Evolutionary conservation across 2,329 filamentous ascomycete genomes (phyloP).

Genomic region (Sphaerulina populicola): DNA sequence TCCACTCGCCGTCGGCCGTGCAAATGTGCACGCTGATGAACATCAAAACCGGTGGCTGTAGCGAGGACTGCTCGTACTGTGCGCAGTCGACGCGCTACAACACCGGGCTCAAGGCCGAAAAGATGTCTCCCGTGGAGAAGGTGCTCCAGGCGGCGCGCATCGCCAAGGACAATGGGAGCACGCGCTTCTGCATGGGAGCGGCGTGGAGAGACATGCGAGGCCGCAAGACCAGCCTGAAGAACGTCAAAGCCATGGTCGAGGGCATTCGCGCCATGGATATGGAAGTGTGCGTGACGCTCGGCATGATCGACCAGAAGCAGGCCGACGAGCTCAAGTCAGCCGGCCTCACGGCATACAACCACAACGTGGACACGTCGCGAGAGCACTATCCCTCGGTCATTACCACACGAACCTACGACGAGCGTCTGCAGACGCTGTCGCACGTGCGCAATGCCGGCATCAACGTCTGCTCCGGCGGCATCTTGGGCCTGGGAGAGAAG

Average conservation of each 20-base stretch:
- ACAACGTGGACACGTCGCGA: slow-evolving; percentile 83
- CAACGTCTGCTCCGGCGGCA: slow-evolving; percentile 83
- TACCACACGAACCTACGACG: slow-evolving; percentile 77
- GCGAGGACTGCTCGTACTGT: slow-evolving; percentile 88
- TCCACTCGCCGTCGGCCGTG: slow-evolving; percentile 74
- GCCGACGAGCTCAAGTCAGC: slow-evolving; percentile 74
- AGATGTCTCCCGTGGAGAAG: slow-evolving; percentile 68
- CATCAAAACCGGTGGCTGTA: slow-evolving; percentile 90
- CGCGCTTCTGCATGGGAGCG: slow-evolving; percentile 90
- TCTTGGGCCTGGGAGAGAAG: slow-evolving; percentile 74
- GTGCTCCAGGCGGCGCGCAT: slow-evolving; percentile 69
- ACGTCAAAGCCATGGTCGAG: slow-evolving; percentile 77
- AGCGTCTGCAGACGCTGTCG: slow-evolving; percentile 68
- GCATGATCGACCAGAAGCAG: slow-evolving; percentile 74
- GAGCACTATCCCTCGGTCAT: slow-evolving; percentile 85
- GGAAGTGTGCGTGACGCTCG: slow-evolving; percentile 88
- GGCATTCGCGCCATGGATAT: slow-evolving; percentile 74
- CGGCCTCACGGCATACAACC: slow-evolving; percentile 84
- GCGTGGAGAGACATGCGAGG: slow-evolving; percentile 93
- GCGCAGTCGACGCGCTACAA: slow-evolving; percentile 76
- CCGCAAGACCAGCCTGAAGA: slow-evolving; percentile 71
- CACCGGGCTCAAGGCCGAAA: slow-evolving; percentile 69
- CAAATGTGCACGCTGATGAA: slow-evolving; percentile 95
- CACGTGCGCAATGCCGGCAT: slow-evolving; percentile 80
- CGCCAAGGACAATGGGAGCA: slow-evolving; percentile 76